phyloP scores from a whole-genome alignment of 2,329 filamentous ascomycete species.

The Aspergillus sp. region DNA sequence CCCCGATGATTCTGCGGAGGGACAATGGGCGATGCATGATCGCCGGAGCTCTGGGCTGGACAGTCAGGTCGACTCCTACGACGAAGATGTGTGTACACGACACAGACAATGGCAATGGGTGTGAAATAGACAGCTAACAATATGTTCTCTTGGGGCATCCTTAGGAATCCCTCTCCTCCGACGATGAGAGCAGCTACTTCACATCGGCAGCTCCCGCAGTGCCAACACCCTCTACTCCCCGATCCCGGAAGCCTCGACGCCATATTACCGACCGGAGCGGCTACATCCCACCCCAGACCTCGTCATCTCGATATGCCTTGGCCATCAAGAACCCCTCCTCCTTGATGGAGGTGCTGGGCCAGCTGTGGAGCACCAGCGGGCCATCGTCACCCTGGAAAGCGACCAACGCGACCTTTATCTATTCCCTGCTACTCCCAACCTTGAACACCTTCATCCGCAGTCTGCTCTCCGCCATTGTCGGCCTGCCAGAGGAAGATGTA shows the following conservation, averaged over 20 bases:
- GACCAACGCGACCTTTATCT: slow-evolving; percentile 89
- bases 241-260: slow-evolving; percentile 39
- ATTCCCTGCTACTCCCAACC: slow-evolving; percentile 80
- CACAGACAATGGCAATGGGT: background rate
- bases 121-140: background rate
- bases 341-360: slow-evolving; percentile 79
- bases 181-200: slow-evolving; percentile 85
- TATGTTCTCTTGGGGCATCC: background rate
- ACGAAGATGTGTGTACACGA: slow-evolving; percentile 35
- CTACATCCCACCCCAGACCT: slow-evolving; percentile 44
- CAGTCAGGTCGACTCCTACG: slow-evolving; percentile 32
- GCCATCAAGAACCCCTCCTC: slow-evolving; percentile 74
- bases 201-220: slow-evolving; percentile 59
- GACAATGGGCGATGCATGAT: slow-evolving; percentile 30
- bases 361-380: slow-evolving; percentile 86
- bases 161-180: slow-evolving; percentile 52
- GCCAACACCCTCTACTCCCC: slow-evolving; percentile 44
- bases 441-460: slow-evolving; percentile 91
- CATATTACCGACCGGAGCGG: slow-evolving; percentile 50
- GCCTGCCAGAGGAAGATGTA: slow-evolving; percentile 75
- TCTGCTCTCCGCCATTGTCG: slow-evolving; percentile 84
- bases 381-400: slow-evolving; percentile 93
- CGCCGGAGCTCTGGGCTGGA: slow-evolving; percentile 30
- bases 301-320: slow-evolving; percentile 61
- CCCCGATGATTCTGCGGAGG: slow-evolving; percentile 36